Evolutionary conservation across 2,329 filamentous ascomycete genomes (phyloP).

Genomic region (Acrocalymma vagum): DNA sequence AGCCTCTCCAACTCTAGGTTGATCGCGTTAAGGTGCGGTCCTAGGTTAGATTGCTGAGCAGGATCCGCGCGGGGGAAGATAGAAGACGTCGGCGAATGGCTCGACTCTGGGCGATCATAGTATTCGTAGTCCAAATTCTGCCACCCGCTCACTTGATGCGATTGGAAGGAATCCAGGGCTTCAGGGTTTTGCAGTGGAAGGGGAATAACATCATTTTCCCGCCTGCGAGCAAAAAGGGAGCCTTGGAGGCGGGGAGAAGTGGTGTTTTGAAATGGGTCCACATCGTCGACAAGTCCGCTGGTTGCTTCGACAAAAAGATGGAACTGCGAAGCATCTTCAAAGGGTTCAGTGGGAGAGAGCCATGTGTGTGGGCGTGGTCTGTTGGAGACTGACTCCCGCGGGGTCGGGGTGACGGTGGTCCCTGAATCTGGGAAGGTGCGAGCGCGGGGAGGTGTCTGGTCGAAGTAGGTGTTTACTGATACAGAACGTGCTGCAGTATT

Average conservation of each 20-base stretch:
- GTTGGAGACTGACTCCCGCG: constrained; percentile 24
- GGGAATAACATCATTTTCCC: constrained; percentile 34
- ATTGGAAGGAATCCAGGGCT: constrained; percentile 14
- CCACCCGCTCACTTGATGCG: constrained; percentile 30
- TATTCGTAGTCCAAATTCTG: constrained; percentile 33
- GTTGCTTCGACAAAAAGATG: constrained; percentile 51
- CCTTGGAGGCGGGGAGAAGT: constrained; percentile 40
- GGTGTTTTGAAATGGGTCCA: constrained; percentile 41
- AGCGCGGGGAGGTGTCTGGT: constrained; percentile 27
- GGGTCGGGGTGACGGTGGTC: constrained; percentile 21
- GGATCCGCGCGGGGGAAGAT: constrained; percentile 20
- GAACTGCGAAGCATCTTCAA: constrained; percentile 45
- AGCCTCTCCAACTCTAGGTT: constrained; percentile 41
- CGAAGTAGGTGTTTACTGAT: constrained; percentile 28
- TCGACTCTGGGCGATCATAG: background rate
- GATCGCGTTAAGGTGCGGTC: constrained; percentile 31
- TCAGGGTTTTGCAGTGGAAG: constrained; percentile 28
- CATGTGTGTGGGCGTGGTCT: constrained; percentile 43
- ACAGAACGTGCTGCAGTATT: constrained; percentile 19
- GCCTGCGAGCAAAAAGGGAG: constrained; percentile 41
- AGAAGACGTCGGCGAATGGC: constrained; percentile 8
- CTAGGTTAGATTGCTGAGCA: constrained; percentile 23
- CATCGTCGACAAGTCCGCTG: constrained; percentile 38
- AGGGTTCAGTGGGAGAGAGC: constrained; percentile 44
- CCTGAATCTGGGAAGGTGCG: constrained; percentile 40